phyloP scores from a whole-genome alignment of 169 alveolate species.

The Plasmodium blacklocki region DNA sequence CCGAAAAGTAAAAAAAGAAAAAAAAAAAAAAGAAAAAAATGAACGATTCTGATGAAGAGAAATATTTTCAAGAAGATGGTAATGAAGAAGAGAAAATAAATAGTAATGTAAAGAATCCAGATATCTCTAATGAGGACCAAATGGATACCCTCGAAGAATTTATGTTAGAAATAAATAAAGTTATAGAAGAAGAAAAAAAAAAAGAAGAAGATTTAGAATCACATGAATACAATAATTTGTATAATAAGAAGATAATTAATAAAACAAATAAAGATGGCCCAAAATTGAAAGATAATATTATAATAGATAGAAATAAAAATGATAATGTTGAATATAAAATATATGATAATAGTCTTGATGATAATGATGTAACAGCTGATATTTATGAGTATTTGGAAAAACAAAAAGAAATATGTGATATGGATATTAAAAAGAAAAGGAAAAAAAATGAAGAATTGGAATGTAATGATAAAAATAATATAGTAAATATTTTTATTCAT shows the following conservation, averaged over 20 bases:
- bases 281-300: background rate
- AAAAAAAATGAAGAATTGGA: background rate
- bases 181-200: constrained; percentile 59
- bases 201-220: constrained; percentile 9
- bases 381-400: constrained; percentile 66
- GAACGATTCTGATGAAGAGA: constrained; percentile 35
- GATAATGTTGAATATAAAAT: background rate
- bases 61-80: constrained; percentile 21
- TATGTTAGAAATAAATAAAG: constrained; percentile 74
- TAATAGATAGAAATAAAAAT: background rate
- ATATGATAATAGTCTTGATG: constrained; percentile 61
- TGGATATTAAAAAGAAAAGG: constrained; percentile 2
- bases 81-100: background rate
- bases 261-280: background rate
- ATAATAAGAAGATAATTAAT: background rate
- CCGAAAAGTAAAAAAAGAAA: background rate
- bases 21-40: background rate
- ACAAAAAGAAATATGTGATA: constrained; percentile 24
- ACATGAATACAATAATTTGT: background rate
- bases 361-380: constrained; percentile 72
- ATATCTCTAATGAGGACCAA: constrained; percentile 19
- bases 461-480: background rate
- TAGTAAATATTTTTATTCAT: background rate
- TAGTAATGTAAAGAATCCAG: background rate
- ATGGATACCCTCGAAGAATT: constrained; percentile 71